These are phyloP conservation scores for Pilatotrama ljubarskyi DNA, from an alignment of 768 basidiomycete species.

Conservation along the genomic window DNA sequence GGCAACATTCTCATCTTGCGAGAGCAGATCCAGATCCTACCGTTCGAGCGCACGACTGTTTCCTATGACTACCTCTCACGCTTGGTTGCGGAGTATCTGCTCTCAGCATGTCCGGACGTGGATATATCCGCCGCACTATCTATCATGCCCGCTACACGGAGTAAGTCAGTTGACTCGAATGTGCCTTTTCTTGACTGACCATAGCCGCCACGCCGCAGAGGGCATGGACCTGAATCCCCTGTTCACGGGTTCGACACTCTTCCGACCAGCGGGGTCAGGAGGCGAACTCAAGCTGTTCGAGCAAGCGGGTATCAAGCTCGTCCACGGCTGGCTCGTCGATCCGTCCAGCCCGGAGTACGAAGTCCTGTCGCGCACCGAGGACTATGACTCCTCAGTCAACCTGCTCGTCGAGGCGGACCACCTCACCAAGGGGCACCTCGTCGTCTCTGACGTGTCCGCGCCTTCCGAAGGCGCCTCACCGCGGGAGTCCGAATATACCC, in stretches of 20 bases:
- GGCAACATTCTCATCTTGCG: constrained; percentile 89
- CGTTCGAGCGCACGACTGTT: constrained; percentile 62
- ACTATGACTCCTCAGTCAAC: constrained; percentile 75
- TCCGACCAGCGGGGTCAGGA: constrained; percentile 61
- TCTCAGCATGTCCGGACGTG: constrained; percentile 55
- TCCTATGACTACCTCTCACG: constrained; percentile 86
- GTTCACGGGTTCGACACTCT: constrained; percentile 69
- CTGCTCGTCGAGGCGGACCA: constrained; percentile 82
- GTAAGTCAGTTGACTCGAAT: constrained; percentile 42
- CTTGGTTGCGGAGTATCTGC: constrained; percentile 80
- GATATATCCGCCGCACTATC: constrained; percentile 73
- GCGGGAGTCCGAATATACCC: constrained; percentile 6
- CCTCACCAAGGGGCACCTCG: constrained; percentile 60
- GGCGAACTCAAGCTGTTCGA: constrained; percentile 86
- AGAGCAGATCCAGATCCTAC: constrained; percentile 75
- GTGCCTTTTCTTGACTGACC: background rate
- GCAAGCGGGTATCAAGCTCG: constrained; percentile 76
- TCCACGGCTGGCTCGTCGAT: constrained; percentile 90
- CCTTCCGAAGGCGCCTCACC: constrained; percentile 29
- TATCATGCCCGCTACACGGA: constrained; percentile 53
- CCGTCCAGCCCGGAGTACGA: constrained; percentile 59
- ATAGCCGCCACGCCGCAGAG: constrained; percentile 41
- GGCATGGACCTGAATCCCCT: constrained; percentile 89
- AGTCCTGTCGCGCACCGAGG: constrained; percentile 51
- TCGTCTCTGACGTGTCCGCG: constrained; percentile 39